Evolutionary conservation across 169 alveolate species (phyloP), one percentile per base, ranked within the genome.

Genomic region (Perkinsus olseni): DNA sequence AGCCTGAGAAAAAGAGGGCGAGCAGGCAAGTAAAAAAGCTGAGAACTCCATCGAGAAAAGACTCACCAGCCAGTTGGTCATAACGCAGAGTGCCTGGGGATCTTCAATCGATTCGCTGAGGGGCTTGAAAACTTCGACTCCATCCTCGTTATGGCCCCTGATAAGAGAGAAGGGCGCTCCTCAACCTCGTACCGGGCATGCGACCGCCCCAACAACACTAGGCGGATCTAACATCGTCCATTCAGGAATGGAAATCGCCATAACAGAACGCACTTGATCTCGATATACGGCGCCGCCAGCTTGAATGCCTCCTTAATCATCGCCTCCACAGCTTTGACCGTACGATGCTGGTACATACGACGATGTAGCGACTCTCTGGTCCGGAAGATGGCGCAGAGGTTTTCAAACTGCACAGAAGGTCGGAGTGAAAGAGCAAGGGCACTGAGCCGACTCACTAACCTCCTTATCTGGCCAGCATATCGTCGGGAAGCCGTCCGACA

Each of bases 301-400:
- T 62, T 62, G 82, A 94, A 94, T 13, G 95, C 95, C 93, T 97
- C 98, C 74, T 95, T 94, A 20, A 97, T 36, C 96, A 96, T 96
- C 38, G 96, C 94, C 74, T 97, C 99, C 91, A 96, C 93, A 0
- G 97, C 97, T 92, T 95, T 95, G 28, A 96, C 95, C 37, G 95
- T 94, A 74, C 96, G 90, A 94, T 96, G 97, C 51, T 93, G 92
- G 93, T 97, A 97, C 95, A 95, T 95, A 39, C 95, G 96, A 40
- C 95, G 93, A 93, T 94, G 93, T 38, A 97, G 92, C 38, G 96
- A 95, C 93, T 94, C 96, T 91, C 97, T 95, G 24, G 96, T 94
- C 91, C 94, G 82, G 93, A 96, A 97, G 74, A 96, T 95, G 38
- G 96, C 96, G 94, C 94, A 94, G 0, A 97, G 95, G 0, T 95